These are phyloP conservation scores for Solanum phureja DNA, from an alignment of 257 asterid species.

Conservation along the genomic window DNA sequence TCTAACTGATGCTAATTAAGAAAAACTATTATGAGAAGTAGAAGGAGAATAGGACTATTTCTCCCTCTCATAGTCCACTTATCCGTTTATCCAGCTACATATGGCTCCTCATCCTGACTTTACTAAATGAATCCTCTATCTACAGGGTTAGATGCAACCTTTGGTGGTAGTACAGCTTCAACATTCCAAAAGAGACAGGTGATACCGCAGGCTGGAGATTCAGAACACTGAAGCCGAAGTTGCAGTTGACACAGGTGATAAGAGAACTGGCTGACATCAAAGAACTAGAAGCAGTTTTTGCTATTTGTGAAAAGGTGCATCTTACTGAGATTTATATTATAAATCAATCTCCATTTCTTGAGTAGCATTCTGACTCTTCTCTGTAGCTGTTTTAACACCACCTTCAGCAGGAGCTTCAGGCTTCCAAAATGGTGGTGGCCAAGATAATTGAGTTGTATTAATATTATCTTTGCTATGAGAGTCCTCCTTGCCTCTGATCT, in stretches of 20 bases:
- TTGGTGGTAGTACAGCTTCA: conserved; percentile 20
- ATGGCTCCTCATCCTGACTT: conserved; percentile 12
- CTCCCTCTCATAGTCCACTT: background rate
- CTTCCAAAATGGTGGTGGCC: conserved; percentile 43
- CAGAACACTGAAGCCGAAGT: conserved; percentile 41
- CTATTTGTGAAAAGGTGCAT: conserved; percentile 20
- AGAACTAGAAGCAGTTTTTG: conserved; percentile 18
- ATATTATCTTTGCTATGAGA: conserved; percentile 27
- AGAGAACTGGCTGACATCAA: conserved; percentile 15
- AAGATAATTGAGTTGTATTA: conserved; percentile 28
- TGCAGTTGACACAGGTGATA: conserved; percentile 31
- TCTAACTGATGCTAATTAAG: background rate
- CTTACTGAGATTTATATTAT: conserved; percentile 25
- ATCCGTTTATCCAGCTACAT: background rate
- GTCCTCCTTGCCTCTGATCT: conserved; percentile 32
- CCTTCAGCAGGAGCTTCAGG: conserved; percentile 24
- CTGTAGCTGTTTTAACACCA: conserved; percentile 12
- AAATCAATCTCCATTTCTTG: conserved; percentile 64
- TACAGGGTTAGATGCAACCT: conserved; percentile 5
- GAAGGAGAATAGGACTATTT: background rate
- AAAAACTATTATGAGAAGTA: background rate
- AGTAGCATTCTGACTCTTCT: conserved; percentile 17
- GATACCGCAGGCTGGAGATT: conserved; percentile 35
- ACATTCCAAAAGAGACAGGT: background rate
- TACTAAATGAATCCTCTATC: conserved; percentile 27